A percentile compares a stretch with the other conserved stretches of the same genome.
Conservation (phyloP, 2,329 filamentous ascomycete species). For the Pleomassaria siparia region DNA sequence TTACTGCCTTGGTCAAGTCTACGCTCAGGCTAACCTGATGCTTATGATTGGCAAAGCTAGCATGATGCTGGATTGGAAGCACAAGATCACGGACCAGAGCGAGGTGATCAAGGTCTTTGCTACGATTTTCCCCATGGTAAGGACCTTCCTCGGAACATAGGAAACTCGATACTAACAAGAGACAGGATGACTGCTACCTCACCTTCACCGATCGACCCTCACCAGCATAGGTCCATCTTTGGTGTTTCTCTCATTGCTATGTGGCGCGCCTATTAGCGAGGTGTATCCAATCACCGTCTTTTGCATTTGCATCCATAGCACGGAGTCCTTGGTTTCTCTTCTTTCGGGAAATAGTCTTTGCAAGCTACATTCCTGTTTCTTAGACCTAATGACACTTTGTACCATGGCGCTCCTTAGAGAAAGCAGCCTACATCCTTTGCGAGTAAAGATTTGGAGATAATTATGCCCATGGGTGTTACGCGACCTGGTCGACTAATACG, state of each 20-base stretch:
- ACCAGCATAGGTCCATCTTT: not conserved
- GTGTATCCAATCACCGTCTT: conserved; percentile 12
- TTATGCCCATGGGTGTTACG: too few relatives aligned
- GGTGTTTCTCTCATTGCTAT: conserved; percentile 13
- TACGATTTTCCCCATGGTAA: conserved; percentile 91
- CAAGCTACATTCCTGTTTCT: conserved; percentile 17
- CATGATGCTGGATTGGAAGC: conserved; percentile 81
- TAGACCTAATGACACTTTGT: conserved; percentile 33
- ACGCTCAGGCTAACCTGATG: conserved; percentile 83
- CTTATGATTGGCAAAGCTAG: conserved; percentile 87
- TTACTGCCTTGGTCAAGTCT: conserved; percentile 91
- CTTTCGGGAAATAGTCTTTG: conserved; percentile 11
- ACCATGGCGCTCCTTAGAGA: conserved; percentile 15
- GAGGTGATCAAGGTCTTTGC: conserved; percentile 98
- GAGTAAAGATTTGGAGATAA: conserved; percentile 13
- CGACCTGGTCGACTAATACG: conserved; percentile 9
- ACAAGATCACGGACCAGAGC: conserved; percentile 75
- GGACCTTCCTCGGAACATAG: conserved; percentile 29
- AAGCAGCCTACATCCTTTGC: conserved; percentile 14
- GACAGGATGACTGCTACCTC: conserved; percentile 77
- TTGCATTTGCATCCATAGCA: conserved; percentile 27
- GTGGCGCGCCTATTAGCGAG: conserved; percentile 17
- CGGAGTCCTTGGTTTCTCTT: conserved; percentile 22
- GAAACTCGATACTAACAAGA: conserved; percentile 1
- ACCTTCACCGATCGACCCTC: conserved; percentile 56